These are phyloP conservation scores for Allium fistulosum DNA, from an alignment of 106 monocot genomes.

Conservation along the genomic window DNA sequence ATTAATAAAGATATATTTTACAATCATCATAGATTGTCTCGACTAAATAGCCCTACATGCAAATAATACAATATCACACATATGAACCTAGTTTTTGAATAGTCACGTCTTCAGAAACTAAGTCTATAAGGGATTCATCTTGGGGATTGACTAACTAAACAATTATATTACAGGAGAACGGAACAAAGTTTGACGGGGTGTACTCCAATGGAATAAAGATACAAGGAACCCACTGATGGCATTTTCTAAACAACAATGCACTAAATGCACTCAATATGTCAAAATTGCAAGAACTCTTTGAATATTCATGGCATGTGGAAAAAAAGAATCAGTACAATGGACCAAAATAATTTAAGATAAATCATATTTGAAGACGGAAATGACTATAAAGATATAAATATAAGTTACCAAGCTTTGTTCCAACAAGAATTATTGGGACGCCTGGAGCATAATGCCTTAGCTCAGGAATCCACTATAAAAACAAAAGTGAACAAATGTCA, in stretches of 20 bases:
- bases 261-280: background rate
- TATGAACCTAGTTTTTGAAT: too few species aligned
- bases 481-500: background rate
- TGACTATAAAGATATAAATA: background rate
- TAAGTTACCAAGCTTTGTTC: constrained; percentile 59
- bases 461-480: constrained; percentile 65
- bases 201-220: background rate
- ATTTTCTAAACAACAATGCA: background rate
- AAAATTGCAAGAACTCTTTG: background rate
- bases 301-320: background rate
- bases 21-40: too few species aligned
- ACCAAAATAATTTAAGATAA: background rate
- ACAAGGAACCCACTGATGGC: background rate
- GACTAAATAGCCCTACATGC: too few species aligned
- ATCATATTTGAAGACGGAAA: background rate
- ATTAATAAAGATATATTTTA: too few species aligned
- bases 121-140: too few species aligned
- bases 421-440: constrained; percentile 71
- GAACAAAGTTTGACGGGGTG: too few species aligned
- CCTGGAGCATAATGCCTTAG: constrained; percentile 70
- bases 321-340: background rate
- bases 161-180: too few species aligned
- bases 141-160: too few species aligned
- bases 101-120: too few species aligned
- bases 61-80: too few species aligned